Percentiles rank a stretch among this genome's conserved stretches.
phyloP scores from a whole-genome alignment of 2,329 filamentous ascomycete species.

The Cryphonectria japonica region DNA sequence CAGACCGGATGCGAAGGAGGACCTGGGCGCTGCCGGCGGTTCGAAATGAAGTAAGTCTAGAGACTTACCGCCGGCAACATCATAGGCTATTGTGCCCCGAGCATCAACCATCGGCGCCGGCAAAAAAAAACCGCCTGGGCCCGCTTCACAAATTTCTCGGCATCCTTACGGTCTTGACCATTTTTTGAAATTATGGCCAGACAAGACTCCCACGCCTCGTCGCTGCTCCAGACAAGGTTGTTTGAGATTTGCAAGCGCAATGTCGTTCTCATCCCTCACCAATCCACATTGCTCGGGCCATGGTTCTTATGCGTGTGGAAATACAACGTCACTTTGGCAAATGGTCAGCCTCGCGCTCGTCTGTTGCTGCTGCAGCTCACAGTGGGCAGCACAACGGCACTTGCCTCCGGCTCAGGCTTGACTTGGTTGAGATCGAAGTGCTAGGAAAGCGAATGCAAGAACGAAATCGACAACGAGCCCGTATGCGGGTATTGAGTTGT shows the following conservation, averaged over 20 bases:
- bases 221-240: too few relatives aligned
- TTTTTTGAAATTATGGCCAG: too few relatives aligned
- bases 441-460: background rate
- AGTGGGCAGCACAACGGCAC: background rate
- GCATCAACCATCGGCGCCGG: background rate
- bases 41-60: conserved; percentile 4
- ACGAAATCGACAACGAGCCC: background rate
- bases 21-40: conserved; percentile 54
- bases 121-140: background rate
- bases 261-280: background rate
- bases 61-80: background rate
- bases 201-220: too few relatives aligned
- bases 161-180: too few relatives aligned
- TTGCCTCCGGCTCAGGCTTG: background rate
- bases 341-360: background rate
- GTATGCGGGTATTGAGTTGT: background rate
- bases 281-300: too few relatives aligned
- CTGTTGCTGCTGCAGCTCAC: background rate
- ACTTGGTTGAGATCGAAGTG: background rate
- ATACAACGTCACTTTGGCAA: background rate
- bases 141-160: background rate
- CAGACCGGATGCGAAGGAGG: conserved; percentile 70
- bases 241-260: background rate
- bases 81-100: background rate
- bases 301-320: background rate